Evolutionary conservation across 768 basidiomycete genomes (phyloP), one percentile per base, ranked within the genome.

Genomic region (Russula foetens): DNA sequence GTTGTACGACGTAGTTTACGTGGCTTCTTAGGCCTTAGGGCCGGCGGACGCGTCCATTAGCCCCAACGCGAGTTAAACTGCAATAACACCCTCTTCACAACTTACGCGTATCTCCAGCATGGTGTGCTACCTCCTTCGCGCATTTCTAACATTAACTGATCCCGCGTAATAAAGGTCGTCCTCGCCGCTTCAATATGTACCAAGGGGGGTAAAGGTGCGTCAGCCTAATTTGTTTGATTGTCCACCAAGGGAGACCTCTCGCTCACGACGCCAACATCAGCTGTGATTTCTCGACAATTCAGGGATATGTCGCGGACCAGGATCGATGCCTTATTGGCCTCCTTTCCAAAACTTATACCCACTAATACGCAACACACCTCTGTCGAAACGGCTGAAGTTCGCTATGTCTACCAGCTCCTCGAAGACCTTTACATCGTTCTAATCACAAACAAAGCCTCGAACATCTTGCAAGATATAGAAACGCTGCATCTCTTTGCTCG

Each of bases 371-470:
- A 97, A 73, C 94, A 98, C 71, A 97, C 95, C 4, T 91, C 92
- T n/a, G 89, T 96, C 67, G 95, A 92, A 78, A 97, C 92, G 0
- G 74, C 89, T 41, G 93, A 99, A 73, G 94, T 96, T 53, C 89
- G 94, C 67, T 98, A 93, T 71, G 94, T 98, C 63, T 98, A 96
- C 73, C 94, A 97, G 69, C 93, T 94, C 0, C 82, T 98, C 48
- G 94, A 97, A 73, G 93, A 98, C 71, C 84, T 98, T 26, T 98
- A 98, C 75, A 96, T 98, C 62, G 81, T 98, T 66, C 81, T 98
- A 65, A 95, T 98, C 75, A 98, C 96, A 56, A 98, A 98, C 77
- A 98, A 97, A 73, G 91, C 92, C 8, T 93, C 91, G n/a, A 99
- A 99, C 70, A 98, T 98, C 68, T 77, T 99, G 41, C 97, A 97